Evolutionary conservation across 441 rosid species (phyloP), one percentile per base, ranked within the genome.

Genomic region (Arabidopsis hybrid): DNA sequence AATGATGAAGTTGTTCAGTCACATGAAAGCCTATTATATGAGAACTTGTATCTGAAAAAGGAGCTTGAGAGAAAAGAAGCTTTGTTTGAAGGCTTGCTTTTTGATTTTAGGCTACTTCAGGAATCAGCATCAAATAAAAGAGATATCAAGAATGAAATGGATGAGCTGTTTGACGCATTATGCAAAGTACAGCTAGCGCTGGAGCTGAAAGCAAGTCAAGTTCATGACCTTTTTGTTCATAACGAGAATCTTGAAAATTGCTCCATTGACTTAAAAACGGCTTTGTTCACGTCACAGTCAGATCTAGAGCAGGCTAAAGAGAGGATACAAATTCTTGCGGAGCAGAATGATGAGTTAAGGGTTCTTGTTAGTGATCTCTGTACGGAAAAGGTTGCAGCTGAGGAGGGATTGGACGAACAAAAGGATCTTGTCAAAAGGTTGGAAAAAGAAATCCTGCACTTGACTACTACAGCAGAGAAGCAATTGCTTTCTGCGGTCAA

Each of bases 51-150:
- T 63, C 93, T 95, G 57, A 86, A 81, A 86, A 86, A 84, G 71
- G 95, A 89, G 83, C 60, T 95, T 80, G 86, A 88, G 72, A 89
- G 97, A 79, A 95, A 89, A 80, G 91, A 92, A 77, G 74, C 83
- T 75, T 75, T 91, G 67, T 78, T 91, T 69, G 89, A 89, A 82
- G 97, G 97, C 69, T 82, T 95, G 86, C 92, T 89, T 77, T 95
- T 95, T 80, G 99, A 95, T 83, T 85, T 95, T 76, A 83, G 89
- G 82, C 85, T 95, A 81, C 83, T 95, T 76, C 97, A 95, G 76
- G 99, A 95, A 85, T 84, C 91, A 16, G 85, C 93, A 77, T 91
- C 97, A 53, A 80, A 81, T 61, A 84, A 79, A 55, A 88, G 82
- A 75, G 94, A 92, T 32, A 74, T 85, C 45, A 88, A 85, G 85